Percentiles rank a stretch among this genome's conserved stretches.
These are phyloP conservation scores for Gastrodia elata DNA, from an alignment of 106 monocot genomes.

Conservation along the genomic window DNA sequence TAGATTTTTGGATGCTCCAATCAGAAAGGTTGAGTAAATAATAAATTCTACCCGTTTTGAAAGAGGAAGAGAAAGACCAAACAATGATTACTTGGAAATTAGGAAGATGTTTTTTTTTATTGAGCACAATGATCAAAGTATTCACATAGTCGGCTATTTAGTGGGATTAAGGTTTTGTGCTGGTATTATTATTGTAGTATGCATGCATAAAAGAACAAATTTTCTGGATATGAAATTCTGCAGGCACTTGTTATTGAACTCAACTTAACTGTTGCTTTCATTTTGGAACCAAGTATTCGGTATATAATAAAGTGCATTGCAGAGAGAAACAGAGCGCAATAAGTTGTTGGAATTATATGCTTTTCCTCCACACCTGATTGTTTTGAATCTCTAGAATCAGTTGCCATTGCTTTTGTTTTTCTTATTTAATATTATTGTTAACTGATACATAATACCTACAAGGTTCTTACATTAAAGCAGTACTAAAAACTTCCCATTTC, in stretches of 20 bases:
- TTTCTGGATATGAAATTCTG: not conserved
- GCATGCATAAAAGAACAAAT: not conserved
- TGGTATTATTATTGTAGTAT: no score
- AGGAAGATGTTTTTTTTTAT: no score
- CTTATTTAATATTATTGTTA: not conserved
- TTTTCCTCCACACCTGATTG: not conserved
- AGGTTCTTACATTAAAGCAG: not conserved
- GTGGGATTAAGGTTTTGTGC: no score
- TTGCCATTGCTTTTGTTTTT: not conserved
- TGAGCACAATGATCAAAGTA: no score
- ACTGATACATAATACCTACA: not conserved
- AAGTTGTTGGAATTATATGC: no score
- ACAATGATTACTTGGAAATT: no score
- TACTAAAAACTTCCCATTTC: not conserved
- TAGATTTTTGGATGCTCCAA: no score
- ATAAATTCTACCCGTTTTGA: no score
- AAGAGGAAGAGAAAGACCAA: no score
- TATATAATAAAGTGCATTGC: not conserved
- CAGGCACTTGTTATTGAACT: not conserved
- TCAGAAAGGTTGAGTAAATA: no score
- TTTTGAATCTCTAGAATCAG: not conserved
- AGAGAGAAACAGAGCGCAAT: not conserved
- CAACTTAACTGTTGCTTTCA: not conserved
- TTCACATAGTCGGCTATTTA: no score
- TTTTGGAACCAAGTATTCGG: not conserved